Base-by-base conservation (phyloP, 768 basidiomycete genomes). In the Termitomyces sp. region DNA sequence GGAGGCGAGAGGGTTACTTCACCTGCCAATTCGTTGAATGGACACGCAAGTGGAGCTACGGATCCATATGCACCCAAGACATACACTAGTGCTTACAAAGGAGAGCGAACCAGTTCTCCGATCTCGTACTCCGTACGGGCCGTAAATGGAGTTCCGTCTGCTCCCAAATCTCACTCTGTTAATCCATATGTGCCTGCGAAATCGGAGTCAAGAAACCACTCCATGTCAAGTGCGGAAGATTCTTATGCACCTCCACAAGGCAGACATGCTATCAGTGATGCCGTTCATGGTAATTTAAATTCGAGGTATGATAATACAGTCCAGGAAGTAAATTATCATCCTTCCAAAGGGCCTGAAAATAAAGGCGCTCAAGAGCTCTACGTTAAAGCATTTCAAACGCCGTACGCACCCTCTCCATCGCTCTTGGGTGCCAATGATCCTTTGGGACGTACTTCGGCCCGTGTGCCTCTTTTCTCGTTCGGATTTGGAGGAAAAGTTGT, bases 401-500 rank as follows among this genome's bases (percentile, higher is more conserved):
- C 82, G 14, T 94, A 94, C 68, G 90, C 90, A 1, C 91, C 91
- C 17, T 94, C 91, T 0, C 89, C 92, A 0, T 91, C 92, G 0
- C 74, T 92, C 19, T 66, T 92, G 44, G 91, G 90, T 27, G 80
- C 86, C 7, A 91, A 94, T 63, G 91, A 94, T 67, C 89, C 90
- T 5, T 72, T 94, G 2, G 85, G 86, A 28, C 82, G 91, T 43
- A 85, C 87, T 5, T 76, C 85, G 3, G 82, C 81, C 54, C 82
- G 84, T 37, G 82, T 86, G 9, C 95, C 95, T 0, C 76, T 97
- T 28, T 75, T 95, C 53, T 88, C 84, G 59, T 97, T 98, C 64
- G 96, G 96, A 0, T 94, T 95, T 64, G 94, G 94, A n/a, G 95
- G 95, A 11, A 89, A 88, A 65, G 64, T 98, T 56, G 80, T 95